A percentile compares a stretch with the other conserved stretches of the same genome.
These are phyloP conservation scores for Colletotrichum agaves DNA, from an alignment of 2,329 filamentous ascomycete species.

Conservation along the genomic window DNA sequence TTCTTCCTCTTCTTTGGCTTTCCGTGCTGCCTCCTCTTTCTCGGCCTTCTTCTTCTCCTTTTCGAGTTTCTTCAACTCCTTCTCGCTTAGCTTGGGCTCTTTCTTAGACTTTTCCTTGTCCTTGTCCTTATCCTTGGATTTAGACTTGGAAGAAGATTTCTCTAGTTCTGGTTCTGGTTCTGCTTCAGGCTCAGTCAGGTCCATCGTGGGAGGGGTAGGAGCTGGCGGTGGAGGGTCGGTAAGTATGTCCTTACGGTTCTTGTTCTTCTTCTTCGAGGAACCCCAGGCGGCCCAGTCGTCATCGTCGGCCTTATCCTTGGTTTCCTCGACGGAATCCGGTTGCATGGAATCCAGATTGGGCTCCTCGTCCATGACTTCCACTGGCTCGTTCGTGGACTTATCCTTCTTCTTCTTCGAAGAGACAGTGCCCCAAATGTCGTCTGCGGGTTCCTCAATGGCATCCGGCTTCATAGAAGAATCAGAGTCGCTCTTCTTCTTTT, in stretches of 20 bases:
- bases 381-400: slow-evolving; percentile 60
- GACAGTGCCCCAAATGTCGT: slow-evolving; percentile 51
- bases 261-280: slow-evolving; percentile 57
- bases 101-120: slow-evolving; percentile 56
- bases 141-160: slow-evolving; percentile 48
- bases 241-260: slow-evolving; percentile 50
- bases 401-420: slow-evolving; percentile 61
- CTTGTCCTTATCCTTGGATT: slow-evolving; percentile 56
- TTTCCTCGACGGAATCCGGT: slow-evolving; percentile 57
- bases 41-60: slow-evolving; percentile 59
- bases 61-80: slow-evolving; percentile 62
- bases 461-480: slow-evolving; percentile 48
- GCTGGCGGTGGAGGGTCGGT: slow-evolving; percentile 58
- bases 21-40: slow-evolving; percentile 53
- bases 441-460: slow-evolving; percentile 55
- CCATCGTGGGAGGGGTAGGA: slow-evolving; percentile 59
- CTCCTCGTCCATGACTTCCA: slow-evolving; percentile 57
- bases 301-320: slow-evolving; percentile 55
- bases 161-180: slow-evolving; percentile 47
- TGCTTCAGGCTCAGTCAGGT: slow-evolving; percentile 55
- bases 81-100: slow-evolving; percentile 59
- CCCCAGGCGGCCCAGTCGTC: slow-evolving; percentile 56
- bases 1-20: slow-evolving; percentile 52
- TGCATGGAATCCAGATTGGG: slow-evolving; percentile 58
- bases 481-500: slow-evolving; percentile 48